Evolutionary conservation across 768 basidiomycete species (phyloP).

Genomic region (Lactifluus subvellereus): DNA sequence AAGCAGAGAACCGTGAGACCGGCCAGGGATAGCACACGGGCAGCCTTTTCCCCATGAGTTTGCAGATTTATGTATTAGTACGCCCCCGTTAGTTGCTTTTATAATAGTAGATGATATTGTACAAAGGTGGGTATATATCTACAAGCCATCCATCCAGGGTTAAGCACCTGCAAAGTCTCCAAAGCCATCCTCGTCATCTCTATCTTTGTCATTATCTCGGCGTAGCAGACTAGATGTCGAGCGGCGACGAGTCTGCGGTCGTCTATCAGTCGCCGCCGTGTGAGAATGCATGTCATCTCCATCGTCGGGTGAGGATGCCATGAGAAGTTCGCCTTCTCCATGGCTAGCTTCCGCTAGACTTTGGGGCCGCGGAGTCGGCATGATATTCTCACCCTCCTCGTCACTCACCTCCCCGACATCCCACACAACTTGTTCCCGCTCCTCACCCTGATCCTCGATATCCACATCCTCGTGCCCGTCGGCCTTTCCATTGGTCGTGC

Average conservation of each 20-base stretch:
- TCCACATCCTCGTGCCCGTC: conserved; percentile 38
- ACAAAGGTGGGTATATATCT: not conserved
- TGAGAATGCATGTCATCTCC: conserved; percentile 30
- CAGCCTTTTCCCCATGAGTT: no score
- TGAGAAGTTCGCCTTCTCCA: conserved; percentile 38
- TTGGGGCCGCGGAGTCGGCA: conserved; percentile 34
- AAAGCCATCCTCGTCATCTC: conserved; percentile 13
- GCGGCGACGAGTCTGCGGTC: conserved; percentile 15
- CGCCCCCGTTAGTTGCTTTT: no score
- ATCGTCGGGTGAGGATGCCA: conserved; percentile 33
- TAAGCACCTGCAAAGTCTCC: conserved; percentile 14
- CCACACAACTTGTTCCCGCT: conserved; percentile 51
- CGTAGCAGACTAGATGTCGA: conserved; percentile 17
- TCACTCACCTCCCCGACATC: conserved; percentile 69
- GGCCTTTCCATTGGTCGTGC: conserved; percentile 27
- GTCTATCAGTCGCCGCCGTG: not conserved
- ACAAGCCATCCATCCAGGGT: not conserved
- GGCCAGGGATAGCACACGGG: no score
- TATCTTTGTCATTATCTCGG: not conserved
- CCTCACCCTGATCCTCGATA: conserved; percentile 33
- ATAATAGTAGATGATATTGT: not conserved
- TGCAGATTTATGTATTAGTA: no score
- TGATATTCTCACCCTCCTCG: conserved; percentile 45
- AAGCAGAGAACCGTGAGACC: no score
- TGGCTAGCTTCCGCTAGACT: conserved; percentile 23